Evolutionary conservation across 179 eudicot genomes (phyloP).

Genomic region (Beta lomatogona): DNA sequence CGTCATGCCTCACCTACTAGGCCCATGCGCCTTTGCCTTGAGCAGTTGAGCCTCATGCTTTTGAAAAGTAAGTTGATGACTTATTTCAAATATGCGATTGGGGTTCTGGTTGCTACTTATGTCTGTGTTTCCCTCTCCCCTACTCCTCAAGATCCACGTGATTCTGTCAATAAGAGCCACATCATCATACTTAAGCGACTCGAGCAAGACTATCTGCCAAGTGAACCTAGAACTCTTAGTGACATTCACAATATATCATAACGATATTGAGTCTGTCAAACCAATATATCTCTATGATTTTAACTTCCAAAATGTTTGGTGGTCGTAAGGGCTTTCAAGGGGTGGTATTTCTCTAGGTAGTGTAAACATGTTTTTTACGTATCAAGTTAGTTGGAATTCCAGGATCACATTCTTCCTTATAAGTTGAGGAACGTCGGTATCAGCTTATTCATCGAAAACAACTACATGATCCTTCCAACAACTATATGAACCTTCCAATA

Average conservation of each 20-base stretch:
- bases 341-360: not conserved
- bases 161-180: not conserved
- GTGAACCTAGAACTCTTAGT: not conserved
- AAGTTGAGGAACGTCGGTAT: not conserved
- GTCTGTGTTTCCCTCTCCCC: not conserved
- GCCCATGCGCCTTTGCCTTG: too few species aligned
- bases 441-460: not conserved
- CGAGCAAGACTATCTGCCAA: not conserved
- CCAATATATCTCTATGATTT: not conserved
- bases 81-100: not conserved
- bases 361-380: not conserved
- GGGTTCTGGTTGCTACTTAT: too few species aligned
- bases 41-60: too few species aligned
- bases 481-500: not conserved
- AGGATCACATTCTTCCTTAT: not conserved
- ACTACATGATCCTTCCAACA: not conserved
- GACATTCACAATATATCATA: not conserved
- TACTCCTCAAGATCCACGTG: not conserved
- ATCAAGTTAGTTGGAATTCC: not conserved
- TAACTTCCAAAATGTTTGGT: not conserved
- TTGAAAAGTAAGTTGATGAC: not conserved
- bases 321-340: not conserved
- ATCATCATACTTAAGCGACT: not conserved
- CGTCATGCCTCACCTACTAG: too few species aligned
- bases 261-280: not conserved